A percentile compares a stretch with the other conserved stretches of the same genome.
phyloP scores from a whole-genome alignment of 2,329 filamentous ascomycete genomes.

The Dissoconium aciculare region DNA sequence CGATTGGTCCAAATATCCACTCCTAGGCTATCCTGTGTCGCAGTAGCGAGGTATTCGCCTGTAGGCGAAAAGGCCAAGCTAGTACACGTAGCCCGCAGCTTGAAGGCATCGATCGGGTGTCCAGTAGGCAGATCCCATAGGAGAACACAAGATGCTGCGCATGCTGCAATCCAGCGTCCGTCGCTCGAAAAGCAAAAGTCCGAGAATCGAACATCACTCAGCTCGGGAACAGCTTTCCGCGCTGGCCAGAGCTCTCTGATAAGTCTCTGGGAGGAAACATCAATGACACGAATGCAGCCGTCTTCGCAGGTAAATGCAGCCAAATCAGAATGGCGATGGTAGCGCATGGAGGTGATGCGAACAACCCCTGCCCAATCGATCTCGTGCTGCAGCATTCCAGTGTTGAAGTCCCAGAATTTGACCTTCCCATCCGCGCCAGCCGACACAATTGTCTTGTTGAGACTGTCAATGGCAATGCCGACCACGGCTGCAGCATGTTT shows the following conservation, averaged over 20 bases:
- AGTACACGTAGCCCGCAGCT: conserved; percentile 62
- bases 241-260: conserved; percentile 89
- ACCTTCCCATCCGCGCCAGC: conserved; percentile 82
- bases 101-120: conserved; percentile 85
- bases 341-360: conserved; percentile 59
- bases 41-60: conserved; percentile 87
- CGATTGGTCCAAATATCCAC: conserved; percentile 96
- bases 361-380: conserved; percentile 64
- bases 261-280: conserved; percentile 76
- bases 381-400: conserved; percentile 62
- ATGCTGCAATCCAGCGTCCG: conserved; percentile 82
- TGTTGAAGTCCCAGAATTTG: conserved; percentile 96
- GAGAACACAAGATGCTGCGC: conserved; percentile 64
- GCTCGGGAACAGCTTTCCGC: conserved; percentile 12
- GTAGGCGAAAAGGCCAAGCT: conserved; percentile 77
- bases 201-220: conserved; percentile 15
- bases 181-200: conserved; percentile 64
- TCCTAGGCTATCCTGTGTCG: conserved; percentile 65
- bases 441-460: conserved; percentile 75
- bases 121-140: conserved; percentile 94
- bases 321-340: conserved; percentile 70
- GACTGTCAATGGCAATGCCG: conserved; percentile 72
- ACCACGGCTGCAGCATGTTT: conserved; percentile 74
- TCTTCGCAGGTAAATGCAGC: conserved; percentile 84
- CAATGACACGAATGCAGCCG: conserved; percentile 71